Evolutionary conservation across 2,329 filamentous ascomycete species (phyloP), one percentile per base, ranked within the genome.

Genomic region (Capronia epimyces): DNA sequence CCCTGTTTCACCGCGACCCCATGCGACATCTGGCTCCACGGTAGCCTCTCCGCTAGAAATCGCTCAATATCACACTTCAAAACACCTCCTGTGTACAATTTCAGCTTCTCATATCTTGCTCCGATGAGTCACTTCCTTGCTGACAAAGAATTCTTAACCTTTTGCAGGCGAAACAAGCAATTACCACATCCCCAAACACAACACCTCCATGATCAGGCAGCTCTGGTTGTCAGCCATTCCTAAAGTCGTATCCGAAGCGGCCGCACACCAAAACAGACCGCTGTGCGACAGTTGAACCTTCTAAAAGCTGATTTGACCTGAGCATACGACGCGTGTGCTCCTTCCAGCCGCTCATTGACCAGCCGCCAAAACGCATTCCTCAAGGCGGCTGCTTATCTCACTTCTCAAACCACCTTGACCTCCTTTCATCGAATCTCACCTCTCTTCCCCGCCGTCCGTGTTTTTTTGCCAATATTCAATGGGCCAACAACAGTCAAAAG

Each of bases 401-500:
- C 58, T 65, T 49, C 62, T 67, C 51, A 64, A 65, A 60, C 65
- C 65, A 53, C 65, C 65, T 41, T 67, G 65, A 65, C 55, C 31
- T 41, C 43, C 39, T 21, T 41, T 45, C 46, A 39, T 34, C 46
- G 49, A 50, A 40, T n/a, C 48, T 46, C 20, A 31, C 43, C 39
- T 16, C 21, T 24, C 31, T 31, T 50, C 25, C 21, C 16, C 25
- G 10, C 9, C 16, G 3, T 13, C 25, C 34, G 31, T 21, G 39
- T 48, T 36, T 44, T 43, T 32, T 44, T 45, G 34, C 36, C 27
- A 58, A 60, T 56, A 62, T 65, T 64, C 62, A 67, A 75, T 76
- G 73, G 73, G 73, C 65, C 72, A 75, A 66, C 71, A 73, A 65
- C 73, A 75, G 66, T 76, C 73, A 61, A 76, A 75, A 64, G 71